Percentiles rank a stretch among this genome's conserved stretches.
These are phyloP conservation scores for Heterobasidion irregulare DNA, from an alignment of 1,284 basidiomycete genomes.

Conservation along the genomic window DNA sequence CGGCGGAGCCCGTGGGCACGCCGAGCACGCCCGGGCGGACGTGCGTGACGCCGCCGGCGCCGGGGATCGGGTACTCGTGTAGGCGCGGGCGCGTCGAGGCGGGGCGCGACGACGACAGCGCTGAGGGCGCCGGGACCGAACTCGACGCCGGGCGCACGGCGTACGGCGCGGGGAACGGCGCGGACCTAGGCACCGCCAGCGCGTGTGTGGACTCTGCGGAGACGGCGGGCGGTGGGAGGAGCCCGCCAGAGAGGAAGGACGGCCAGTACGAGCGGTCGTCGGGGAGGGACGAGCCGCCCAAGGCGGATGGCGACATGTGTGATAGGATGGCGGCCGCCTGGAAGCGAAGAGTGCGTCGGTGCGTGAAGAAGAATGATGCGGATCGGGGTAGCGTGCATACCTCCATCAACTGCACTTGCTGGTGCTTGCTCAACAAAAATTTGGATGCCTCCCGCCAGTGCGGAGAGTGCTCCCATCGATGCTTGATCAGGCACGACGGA, in stretches of 20 bases:
- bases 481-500: constrained; percentile 92
- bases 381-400: constrained; percentile 23
- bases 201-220: constrained; percentile 14
- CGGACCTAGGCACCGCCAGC: constrained; percentile 2
- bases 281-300: constrained; percentile 73
- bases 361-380: background rate
- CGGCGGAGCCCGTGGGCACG: constrained; percentile 25
- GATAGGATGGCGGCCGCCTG: constrained; percentile 92
- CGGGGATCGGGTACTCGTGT: constrained; percentile 52
- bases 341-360: background rate
- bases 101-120: constrained; percentile 20
- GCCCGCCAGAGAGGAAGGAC: constrained; percentile 64
- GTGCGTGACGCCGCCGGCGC: constrained; percentile 36
- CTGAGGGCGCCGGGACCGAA: constrained; percentile 27
- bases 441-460: constrained; percentile 97
- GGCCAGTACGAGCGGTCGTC: constrained; percentile 89
- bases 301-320: constrained; percentile 61
- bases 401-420: constrained; percentile 96
- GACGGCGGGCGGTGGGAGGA: constrained; percentile 46
- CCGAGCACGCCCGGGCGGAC: constrained; percentile 52
- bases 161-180: background rate
- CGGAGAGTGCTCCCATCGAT: constrained; percentile 95
- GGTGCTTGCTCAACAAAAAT: constrained; percentile 92
- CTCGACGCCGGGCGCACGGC: constrained; percentile 26
- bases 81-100: constrained; percentile 46